Evolutionary conservation across 345 rosid genomes (phyloP).

Genomic region (Citrus cavaleriei): DNA sequence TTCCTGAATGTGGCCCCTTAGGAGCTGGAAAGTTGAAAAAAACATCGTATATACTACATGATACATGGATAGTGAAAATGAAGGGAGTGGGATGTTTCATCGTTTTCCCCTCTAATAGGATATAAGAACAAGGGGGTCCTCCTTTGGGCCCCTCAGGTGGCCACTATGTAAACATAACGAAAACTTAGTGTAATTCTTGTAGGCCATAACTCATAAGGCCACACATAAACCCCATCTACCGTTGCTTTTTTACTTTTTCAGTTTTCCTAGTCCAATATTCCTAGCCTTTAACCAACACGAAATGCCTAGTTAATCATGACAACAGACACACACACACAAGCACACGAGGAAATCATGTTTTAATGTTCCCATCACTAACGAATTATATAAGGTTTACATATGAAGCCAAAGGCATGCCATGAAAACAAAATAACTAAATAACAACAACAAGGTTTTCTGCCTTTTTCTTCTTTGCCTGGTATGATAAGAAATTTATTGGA

Average conservation of each 20-base stretch:
- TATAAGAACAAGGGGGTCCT: conserved; percentile 15
- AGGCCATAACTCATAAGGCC: neutral
- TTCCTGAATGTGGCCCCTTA: neutral
- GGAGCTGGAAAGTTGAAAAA: neutral
- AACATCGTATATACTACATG: neutral
- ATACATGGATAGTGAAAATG: neutral
- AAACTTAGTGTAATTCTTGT: neutral
- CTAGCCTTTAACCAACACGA: conserved; percentile 1
- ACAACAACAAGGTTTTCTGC: neutral
- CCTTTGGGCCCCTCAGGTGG: conserved; percentile 7
- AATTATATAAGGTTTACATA: neutral
- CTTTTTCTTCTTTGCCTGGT: neutral
- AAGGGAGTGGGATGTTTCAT: neutral
- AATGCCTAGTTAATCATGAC: conserved; percentile 1
- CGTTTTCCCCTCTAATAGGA: neutral
- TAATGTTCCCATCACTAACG: neutral
- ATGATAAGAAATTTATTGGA: neutral
- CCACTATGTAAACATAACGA: conserved; percentile 10
- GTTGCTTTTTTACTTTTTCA: neutral
- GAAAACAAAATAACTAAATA: neutral
- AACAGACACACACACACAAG: neutral
- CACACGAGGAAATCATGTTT: neutral
- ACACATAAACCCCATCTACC: neutral
- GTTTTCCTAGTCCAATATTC: neutral
- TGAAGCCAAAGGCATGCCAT: neutral